Evolutionary conservation across 2,329 filamentous ascomycete genomes (phyloP), one percentile per base, ranked within the genome.

Genomic region (Hyphodiscus sp.): DNA sequence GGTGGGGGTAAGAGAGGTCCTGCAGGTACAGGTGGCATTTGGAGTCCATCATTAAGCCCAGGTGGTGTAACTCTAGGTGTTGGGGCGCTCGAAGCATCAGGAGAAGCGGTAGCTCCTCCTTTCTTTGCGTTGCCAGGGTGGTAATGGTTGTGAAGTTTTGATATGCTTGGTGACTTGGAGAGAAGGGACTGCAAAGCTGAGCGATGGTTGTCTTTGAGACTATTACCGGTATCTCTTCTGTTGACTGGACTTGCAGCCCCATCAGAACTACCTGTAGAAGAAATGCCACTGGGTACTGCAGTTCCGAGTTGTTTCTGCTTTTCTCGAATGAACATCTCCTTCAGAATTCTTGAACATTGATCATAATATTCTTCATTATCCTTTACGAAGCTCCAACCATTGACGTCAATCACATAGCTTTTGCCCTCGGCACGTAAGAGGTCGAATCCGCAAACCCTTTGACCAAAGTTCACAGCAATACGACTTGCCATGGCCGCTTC

Each of bases 321-420:
- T 69, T 96, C 92, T 59, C 83, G 83, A 59, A 95, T 76, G 61
- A 99, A 97, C 67, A 95, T 89, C 7, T 94, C 86, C 66, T 85
- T 89, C 49, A 99, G 74, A 47, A 97, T 96, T 55, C 77, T 85
- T 20, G 94, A 84, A 62, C 87, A 94, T 65, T 90, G 89, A 65
- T 97, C 89, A 69, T 99, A 99, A 70, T 99, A 99, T 56, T 95
- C 91, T 58, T 96, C 92, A 65, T 99, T 99, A 69, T 99, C 95
- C 70, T 99, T 99, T 69, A 99, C 94, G 65, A 99, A 99, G 67
- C 92, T 97, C 95, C 95, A 99, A 13, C 94, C 94, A 69, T 99
- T 99, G 63, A 99, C 94, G 65, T 99, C 94, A 61, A 99, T 99
- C 47, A 99, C 94, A 71, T 90, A 99, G 68, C 92, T 97, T 69